Conservation (phyloP, 257 asterid species). For the Solanum tacnaense region DNA sequence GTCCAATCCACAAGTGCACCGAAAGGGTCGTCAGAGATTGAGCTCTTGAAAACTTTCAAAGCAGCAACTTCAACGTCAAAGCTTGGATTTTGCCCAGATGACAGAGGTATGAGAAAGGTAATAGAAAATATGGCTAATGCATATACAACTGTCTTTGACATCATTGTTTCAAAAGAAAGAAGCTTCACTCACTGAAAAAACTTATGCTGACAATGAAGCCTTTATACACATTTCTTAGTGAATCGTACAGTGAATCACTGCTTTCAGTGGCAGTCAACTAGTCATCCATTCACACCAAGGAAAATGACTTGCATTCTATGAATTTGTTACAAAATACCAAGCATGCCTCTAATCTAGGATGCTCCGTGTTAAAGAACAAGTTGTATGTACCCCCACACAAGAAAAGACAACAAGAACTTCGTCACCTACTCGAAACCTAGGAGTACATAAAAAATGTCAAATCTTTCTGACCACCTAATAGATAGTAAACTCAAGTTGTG, state of each 20-base stretch:
- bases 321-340: background rate
- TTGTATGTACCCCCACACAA: background rate
- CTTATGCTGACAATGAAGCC: background rate
- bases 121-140: slow-evolving; percentile 12
- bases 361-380: background rate
- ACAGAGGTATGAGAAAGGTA: slow-evolving; percentile 16
- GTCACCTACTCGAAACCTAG: background rate
- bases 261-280: background rate
- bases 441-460: background rate
- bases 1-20: slow-evolving; percentile 52
- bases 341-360: background rate
- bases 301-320: background rate
- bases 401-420: background rate
- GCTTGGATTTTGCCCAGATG: slow-evolving; percentile 2
- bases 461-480: background rate
- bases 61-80: slow-evolving; percentile 35
- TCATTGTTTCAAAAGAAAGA: background rate
- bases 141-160: slow-evolving; percentile 6
- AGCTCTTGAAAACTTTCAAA: slow-evolving; percentile 44
- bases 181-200: background rate
- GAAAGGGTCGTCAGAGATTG: slow-evolving; percentile 36
- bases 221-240: background rate
- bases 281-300: background rate
- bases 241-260: background rate
- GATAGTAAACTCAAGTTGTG: background rate